These are phyloP conservation scores for Arthrinium puccinioides DNA, from an alignment of 2,329 filamentous ascomycete species.

Conservation along the genomic window DNA sequence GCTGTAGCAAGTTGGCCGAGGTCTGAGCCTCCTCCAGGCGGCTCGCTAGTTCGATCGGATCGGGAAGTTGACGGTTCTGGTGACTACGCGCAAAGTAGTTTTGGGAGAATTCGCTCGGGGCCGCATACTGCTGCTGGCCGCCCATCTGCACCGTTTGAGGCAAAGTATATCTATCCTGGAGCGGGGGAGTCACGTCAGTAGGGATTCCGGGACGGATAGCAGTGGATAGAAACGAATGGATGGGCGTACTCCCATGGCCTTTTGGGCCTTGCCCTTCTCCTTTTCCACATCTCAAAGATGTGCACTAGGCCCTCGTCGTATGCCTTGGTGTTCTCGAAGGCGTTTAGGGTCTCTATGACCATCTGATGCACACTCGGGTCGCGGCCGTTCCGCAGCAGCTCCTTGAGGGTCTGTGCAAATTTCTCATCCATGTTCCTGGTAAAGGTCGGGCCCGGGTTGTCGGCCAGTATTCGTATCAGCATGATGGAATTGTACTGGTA, in stretches of 20 bases:
- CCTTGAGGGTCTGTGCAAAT: constrained; percentile 70
- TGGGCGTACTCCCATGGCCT: constrained; percentile 31
- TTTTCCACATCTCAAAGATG: constrained; percentile 86
- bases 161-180: too few relatives aligned
- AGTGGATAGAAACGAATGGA: constrained; percentile 16
- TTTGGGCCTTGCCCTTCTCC: constrained; percentile 64
- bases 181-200: too few relatives aligned
- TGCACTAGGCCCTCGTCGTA: constrained; percentile 65
- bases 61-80: constrained; percentile 47
- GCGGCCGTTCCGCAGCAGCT: constrained; percentile 61
- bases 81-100: constrained; percentile 52
- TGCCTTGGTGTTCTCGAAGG: constrained; percentile 63
- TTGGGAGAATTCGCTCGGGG: too few relatives aligned
- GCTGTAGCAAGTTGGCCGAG: constrained; percentile 84
- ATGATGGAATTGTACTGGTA: constrained; percentile 95
- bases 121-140: too few relatives aligned
- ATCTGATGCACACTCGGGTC: constrained; percentile 79
- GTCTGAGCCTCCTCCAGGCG: constrained; percentile 86
- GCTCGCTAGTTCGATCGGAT: constrained; percentile 68
- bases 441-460: constrained; percentile 87
- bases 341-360: constrained; percentile 77
- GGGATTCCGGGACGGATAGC: too few relatives aligned
- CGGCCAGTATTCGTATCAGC: constrained; percentile 83
- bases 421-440: constrained; percentile 85
- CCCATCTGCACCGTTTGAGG: too few relatives aligned